Percentiles rank a stretch among this genome's conserved stretches.
Evolutionary conservation across 2,329 filamentous ascomycete species (phyloP).

Genomic region (Dichotomopilus funicola): DNA sequence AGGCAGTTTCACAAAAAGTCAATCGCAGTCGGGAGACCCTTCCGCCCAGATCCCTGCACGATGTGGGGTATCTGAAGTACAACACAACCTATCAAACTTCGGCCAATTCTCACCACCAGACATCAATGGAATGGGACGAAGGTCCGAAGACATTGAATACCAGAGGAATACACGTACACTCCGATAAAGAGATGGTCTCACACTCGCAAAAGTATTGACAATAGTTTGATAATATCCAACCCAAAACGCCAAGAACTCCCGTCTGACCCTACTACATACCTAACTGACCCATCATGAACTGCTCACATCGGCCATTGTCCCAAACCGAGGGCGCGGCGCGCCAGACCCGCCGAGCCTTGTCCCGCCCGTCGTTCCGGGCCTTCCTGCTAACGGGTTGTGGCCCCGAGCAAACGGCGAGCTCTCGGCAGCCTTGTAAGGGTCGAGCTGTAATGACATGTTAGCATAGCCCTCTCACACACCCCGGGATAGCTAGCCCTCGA

Average conservation of each 20-base stretch:
- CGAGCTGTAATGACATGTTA: constrained; percentile 40
- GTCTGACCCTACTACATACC: not conserved
- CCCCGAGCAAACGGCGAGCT: constrained; percentile 53
- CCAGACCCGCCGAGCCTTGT: constrained; percentile 17
- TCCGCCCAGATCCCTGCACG: constrained; percentile 7
- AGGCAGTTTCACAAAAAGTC: constrained; percentile 8
- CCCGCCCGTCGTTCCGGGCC: constrained; percentile 6
- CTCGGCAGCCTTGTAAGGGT: constrained; percentile 56
- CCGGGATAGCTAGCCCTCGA: not conserved
- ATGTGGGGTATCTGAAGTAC: constrained; percentile 1
- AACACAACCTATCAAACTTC: not conserved
- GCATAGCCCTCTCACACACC: not conserved
- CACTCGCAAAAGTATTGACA: no score
- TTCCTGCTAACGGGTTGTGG: constrained; percentile 28
- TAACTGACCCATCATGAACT: constrained; percentile 7
- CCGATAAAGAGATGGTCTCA: no score
- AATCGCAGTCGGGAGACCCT: not conserved
- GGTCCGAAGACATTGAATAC: no score
- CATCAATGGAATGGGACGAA: no score
- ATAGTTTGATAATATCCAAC: not conserved
- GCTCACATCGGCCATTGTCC: constrained; percentile 47
- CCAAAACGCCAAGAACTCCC: not conserved
- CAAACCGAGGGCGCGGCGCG: constrained; percentile 35
- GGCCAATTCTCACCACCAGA: not conserved
- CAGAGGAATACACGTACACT: no score